Conservation (phyloP, 1,284 basidiomycete species). For the Sanghuangporus weigelae region DNA sequence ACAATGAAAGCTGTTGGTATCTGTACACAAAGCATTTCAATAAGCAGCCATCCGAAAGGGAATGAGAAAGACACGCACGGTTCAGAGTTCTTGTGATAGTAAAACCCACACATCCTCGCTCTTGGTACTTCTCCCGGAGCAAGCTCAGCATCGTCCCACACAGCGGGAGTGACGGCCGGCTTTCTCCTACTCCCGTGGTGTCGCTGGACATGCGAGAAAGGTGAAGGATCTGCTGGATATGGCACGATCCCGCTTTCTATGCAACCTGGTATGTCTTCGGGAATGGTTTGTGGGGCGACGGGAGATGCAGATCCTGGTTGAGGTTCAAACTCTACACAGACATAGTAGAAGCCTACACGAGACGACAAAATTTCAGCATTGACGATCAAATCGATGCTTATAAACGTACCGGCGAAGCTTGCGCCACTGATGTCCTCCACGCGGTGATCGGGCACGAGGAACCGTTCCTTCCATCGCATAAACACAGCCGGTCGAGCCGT, state of each 20-base stretch:
- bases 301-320: conserved; percentile 30
- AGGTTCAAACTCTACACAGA: conserved; percentile 74
- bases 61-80: conserved; percentile 50
- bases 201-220: neutral
- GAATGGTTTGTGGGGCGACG: neutral
- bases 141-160: neutral
- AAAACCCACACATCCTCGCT: conserved; percentile 84
- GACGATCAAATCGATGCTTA: conserved; percentile 10
- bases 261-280: conserved; percentile 12
- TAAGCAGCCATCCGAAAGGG: neutral
- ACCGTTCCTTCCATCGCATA: conserved; percentile 97
- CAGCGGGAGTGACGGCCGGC: neutral
- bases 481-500: conserved; percentile 75
- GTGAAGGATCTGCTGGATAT: neutral
- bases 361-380: conserved; percentile 5
- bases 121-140: conserved; percentile 24
- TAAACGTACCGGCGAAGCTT: conserved; percentile 79
- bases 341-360: conserved; percentile 76
- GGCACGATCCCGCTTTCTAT: neutral
- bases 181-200: neutral
- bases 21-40: conserved; percentile 30
- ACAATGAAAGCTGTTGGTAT: conserved; percentile 61
- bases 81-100: conserved; percentile 89
- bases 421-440: conserved; percentile 94
- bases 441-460: conserved; percentile 90